Evolutionary conservation across 352 stramenopile species (phyloP).

Genomic region (Pythium rhizo-oryzae): DNA sequence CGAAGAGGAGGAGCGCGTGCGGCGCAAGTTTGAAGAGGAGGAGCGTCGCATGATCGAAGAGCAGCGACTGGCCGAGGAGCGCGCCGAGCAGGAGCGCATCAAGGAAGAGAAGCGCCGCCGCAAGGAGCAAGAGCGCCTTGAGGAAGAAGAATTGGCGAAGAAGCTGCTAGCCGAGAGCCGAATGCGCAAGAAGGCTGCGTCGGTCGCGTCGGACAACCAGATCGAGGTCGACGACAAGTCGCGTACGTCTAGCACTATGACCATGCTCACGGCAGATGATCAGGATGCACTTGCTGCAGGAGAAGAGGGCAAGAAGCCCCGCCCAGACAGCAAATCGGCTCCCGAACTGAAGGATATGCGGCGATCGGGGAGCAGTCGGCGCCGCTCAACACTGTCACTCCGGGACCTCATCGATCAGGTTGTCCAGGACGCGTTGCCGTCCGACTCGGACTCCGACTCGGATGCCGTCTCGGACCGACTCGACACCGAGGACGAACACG

Average conservation of each 20-base stretch:
- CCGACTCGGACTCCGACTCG: slow-evolving; percentile 27
- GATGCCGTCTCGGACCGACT: slow-evolving; percentile 8
- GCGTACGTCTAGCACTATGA: slow-evolving; percentile 12
- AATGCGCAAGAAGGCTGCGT: slow-evolving; percentile 17
- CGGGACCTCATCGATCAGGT: slow-evolving; percentile 25
- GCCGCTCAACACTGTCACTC: slow-evolving; percentile 23
- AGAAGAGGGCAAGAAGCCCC: slow-evolving; percentile 6
- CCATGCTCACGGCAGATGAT: slow-evolving; percentile 6
- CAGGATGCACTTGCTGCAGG: neutral
- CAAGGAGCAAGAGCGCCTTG: slow-evolving; percentile 9
- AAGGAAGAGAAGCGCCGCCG: slow-evolving; percentile 21
- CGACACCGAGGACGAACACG: slow-evolving; percentile 30
- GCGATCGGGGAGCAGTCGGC: neutral
- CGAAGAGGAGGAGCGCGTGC: slow-evolving; percentile 22
- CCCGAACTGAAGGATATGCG: neutral
- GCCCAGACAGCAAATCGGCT: neutral
- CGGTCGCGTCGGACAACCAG: slow-evolving; percentile 15
- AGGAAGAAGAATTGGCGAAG: slow-evolving; percentile 21
- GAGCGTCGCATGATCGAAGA: slow-evolving; percentile 14
- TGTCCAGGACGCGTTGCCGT: slow-evolving; percentile 31
- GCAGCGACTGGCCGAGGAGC: slow-evolving; percentile 5
- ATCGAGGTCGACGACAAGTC: neutral
- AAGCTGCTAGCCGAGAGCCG: slow-evolving; percentile 1
- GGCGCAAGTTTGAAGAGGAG: slow-evolving; percentile 26
- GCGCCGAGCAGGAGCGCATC: slow-evolving; percentile 13